phyloP scores from a whole-genome alignment of 371 early-diverging fungal species.

The Mucor mucedo region DNA sequence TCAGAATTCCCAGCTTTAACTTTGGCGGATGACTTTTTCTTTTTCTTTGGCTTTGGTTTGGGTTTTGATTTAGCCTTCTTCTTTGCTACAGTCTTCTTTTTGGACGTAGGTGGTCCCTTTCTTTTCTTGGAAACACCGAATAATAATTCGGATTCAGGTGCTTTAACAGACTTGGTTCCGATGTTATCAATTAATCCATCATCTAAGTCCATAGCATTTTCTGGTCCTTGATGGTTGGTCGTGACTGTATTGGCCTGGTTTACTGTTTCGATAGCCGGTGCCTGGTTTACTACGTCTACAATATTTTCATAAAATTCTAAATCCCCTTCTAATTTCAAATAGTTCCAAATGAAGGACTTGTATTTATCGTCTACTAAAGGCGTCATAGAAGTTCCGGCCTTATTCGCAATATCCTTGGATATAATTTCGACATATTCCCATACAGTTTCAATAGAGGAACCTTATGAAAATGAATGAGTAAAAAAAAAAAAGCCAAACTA shows the following conservation, averaged over 20 bases:
- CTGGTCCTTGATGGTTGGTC: neutral
- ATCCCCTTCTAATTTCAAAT: conserved; percentile 15
- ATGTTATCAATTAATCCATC: neutral
- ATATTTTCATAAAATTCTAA: conserved; percentile 25
- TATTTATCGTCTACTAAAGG: conserved; percentile 36
- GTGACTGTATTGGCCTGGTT: no score
- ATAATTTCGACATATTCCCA: conserved; percentile 26
- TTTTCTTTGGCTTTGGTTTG: conserved; percentile 22
- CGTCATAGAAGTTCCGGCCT: neutral
- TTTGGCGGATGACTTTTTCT: neutral
- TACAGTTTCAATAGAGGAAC: conserved; percentile 18
- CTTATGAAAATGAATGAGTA: conserved; percentile 4
- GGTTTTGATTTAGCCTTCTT: conserved; percentile 14
- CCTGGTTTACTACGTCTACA: neutral
- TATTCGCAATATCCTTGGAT: conserved; percentile 5
- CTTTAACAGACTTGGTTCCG: neutral
- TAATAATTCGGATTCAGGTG: no score
- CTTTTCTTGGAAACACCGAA: neutral
- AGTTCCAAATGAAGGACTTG: conserved; percentile 39
- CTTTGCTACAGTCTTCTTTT: conserved; percentile 8
- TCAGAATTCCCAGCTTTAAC: conserved; percentile 19
- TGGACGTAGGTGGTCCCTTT: conserved; percentile 13
- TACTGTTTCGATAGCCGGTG: neutral
- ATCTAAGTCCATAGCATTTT: neutral
- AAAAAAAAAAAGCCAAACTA: no score